Base-by-base conservation (phyloP, 768 basidiomycete genomes). In the Leucosporidium scottii region DNA sequence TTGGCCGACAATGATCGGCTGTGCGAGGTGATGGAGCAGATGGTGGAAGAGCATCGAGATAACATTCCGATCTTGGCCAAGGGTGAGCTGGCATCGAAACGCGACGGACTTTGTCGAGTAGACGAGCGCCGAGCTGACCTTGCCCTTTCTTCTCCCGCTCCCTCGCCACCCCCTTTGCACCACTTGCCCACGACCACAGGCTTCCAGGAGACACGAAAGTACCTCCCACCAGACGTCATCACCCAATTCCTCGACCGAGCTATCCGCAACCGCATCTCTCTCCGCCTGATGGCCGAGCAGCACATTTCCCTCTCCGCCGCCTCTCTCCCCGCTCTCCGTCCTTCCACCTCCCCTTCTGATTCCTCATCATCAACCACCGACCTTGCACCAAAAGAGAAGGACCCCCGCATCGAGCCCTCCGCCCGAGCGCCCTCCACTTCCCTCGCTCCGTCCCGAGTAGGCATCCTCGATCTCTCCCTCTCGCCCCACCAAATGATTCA, bases 51-150 rank as follows among this genome's bases (percentile, higher is more conserved):
- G 62, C 91, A 93, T 76, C 83, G 87, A 1, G 87, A 93, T 78
- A 92, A 93, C 76, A 90, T 93, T 59, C 91, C 91, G 1, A 88
- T 87, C 20, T 84, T 93, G 84, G 91, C 91, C 4, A 91, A 91
- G 79, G 91, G 91, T 90, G 87, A 70, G 64, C 39, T 44, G 53
- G 3, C 10, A 3, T 3, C 30, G 53, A 30, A 10, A 7, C 7
- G 25, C 2, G 25, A 30, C 53, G 51, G 23, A 10, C 21, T 20
- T 7, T n/a, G 12, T 23, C 12, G 15, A 59, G 25, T 3, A 57
- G 28, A 5, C 10, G 57, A 27, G 30, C 10, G n/a, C 30, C 47
- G 25, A 44, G 44, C 34, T 44, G 39, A 44, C 15, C 39, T 12
- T 44, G 8, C 39, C 15, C 39, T 17, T 12, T 44, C 39, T 15